Base-by-base conservation (phyloP, 1,139 yeast genomes). In the Nakaseomyces delphensis region DNA sequence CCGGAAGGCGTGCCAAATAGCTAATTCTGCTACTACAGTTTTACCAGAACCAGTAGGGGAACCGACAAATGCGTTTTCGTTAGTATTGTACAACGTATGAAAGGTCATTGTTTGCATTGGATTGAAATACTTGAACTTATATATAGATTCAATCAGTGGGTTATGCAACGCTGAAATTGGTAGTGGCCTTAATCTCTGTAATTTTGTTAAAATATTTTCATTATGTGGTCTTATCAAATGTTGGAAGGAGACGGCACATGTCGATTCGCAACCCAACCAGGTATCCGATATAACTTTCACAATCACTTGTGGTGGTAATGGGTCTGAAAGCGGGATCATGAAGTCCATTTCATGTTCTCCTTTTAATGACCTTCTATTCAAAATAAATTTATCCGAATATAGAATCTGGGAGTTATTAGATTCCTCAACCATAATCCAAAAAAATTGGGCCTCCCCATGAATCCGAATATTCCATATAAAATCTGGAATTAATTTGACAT, bases 21-120 rank as follows among this genome's bases (percentile, higher is more conserved):
- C 97, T 47, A 93, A 67, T 59, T 93, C 99, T 0, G 97, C 96
- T 20, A 93, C 98, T 35, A 91, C 83, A 0, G 98, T 93, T 61
- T 93, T 93, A 52, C 99, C 99, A 0, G 98, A 91, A 24, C 98
- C 98, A 1, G 98, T 93, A 3, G 99, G 99, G 0, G 97, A 89
- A 11, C 99, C 99, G 36, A 93, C 85, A 62, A 93, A 83, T 0
- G 83, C 89, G 60, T 84, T 84, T 2, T 81, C 74, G 50, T 82
- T 77, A 2, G 82, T 67, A 59, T 91, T 81, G 63, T 89, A 93
- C 36, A 93, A 66, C 0, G 95, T 76, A 57, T 89, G 95, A 65
- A 93, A 93, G 0, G 83, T 77, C 97, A 91, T 91, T 0, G 97
- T 89, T 64, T 93, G 98, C 96, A 93, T 89, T 4, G 98, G 98